Conservation (phyloP, 495 filamentous ascomycete genomes). For the Xylaria intraflava region DNA sequence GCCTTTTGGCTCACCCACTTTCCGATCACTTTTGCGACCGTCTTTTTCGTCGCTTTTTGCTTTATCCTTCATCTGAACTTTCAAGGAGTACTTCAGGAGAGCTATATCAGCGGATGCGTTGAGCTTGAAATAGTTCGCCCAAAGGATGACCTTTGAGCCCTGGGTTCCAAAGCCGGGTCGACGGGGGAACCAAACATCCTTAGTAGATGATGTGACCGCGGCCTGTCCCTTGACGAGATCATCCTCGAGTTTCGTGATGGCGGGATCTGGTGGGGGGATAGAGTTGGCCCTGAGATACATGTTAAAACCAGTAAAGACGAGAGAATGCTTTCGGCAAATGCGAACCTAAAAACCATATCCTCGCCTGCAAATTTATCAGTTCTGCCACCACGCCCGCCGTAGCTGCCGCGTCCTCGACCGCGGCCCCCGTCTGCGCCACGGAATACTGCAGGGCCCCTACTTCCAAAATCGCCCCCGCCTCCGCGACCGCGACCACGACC, state of each 20-base stretch:
- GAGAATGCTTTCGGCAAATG: not conserved
- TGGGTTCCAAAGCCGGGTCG: conserved; percentile 56
- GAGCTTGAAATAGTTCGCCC: conserved; percentile 60
- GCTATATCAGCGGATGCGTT: conserved; percentile 25
- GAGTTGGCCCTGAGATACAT: not conserved
- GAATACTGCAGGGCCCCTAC: conserved; percentile 5
- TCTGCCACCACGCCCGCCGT: conserved; percentile 8
- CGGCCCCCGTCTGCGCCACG: conserved; percentile 10
- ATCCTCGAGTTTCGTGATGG: conserved; percentile 30
- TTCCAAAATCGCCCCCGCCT: conserved; percentile 8
- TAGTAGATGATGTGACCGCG: not conserved
- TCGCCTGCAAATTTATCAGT: conserved; percentile 19
- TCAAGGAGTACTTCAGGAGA: conserved; percentile 34
- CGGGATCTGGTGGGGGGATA: conserved; percentile 16
- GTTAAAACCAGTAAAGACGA: not conserved
- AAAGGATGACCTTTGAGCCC: conserved; percentile 50
- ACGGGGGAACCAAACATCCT: conserved; percentile 25
- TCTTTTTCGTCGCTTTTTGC: not conserved
- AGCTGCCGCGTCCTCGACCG: conserved; percentile 12
- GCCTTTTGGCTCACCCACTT: conserved; percentile 34
- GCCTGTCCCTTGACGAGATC: conserved; percentile 19
- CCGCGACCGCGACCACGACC: conserved; percentile 10
- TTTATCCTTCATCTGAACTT: conserved; percentile 13
- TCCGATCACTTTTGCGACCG: not conserved
- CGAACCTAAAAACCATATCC: conserved; percentile 27